Evolutionary conservation across 805 yeast species (phyloP).

Genomic region (Saccharomycopsis fermentans): DNA sequence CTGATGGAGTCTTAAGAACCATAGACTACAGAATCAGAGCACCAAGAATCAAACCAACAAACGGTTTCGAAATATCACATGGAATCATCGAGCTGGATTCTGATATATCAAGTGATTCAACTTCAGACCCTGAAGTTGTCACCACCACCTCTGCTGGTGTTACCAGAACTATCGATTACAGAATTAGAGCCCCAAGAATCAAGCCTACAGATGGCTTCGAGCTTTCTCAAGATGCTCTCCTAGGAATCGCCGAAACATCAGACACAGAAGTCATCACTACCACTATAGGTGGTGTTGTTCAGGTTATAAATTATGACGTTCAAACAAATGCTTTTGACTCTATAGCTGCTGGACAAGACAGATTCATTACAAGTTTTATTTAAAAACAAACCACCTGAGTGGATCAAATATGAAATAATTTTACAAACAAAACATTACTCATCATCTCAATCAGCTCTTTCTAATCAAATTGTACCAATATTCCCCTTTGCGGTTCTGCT

Average conservation of each 20-base stretch:
- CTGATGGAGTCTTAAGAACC: conserved; percentile 3
- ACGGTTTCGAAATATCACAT: neutral
- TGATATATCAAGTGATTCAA: neutral
- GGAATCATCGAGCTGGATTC: neutral
- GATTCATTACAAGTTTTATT: neutral
- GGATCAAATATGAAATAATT: too few relatives aligned
- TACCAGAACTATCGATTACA: conserved; percentile 1
- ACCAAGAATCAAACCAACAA: conserved; percentile 4
- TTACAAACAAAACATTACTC: too few relatives aligned
- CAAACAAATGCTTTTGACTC: neutral
- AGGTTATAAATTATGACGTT: neutral
- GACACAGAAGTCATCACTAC: neutral
- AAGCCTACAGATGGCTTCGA: neutral
- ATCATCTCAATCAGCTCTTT: too few relatives aligned
- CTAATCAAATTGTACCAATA: too few relatives aligned
- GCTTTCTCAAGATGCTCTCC: neutral
- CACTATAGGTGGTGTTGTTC: neutral
- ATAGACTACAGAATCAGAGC: conserved; percentile 8
- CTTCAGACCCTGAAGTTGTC: neutral
- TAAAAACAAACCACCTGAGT: neutral
- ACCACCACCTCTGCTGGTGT: conserved; percentile 1
- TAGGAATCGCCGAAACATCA: neutral
- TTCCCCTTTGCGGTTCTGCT: neutral
- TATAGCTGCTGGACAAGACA: neutral
- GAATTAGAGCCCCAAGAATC: conserved; percentile 9